Evolutionary conservation across 192 early-diverging fungal genomes (phyloP), one percentile per base, ranked within the genome.

Genomic region (Podila horticola): DNA sequence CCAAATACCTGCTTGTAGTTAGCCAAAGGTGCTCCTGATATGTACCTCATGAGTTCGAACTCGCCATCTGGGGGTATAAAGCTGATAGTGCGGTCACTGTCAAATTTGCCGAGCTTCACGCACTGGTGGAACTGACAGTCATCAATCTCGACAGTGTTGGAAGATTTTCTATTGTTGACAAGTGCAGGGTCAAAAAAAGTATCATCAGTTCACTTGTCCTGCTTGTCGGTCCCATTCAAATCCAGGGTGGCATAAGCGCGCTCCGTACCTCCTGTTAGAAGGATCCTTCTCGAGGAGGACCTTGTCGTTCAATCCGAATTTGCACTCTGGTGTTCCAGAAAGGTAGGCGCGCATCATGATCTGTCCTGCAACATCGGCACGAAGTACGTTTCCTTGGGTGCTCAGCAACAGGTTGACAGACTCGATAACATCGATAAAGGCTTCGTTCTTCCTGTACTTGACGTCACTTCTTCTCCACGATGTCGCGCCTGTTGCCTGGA

Each of bases 101-200:
- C 97, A 77, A 98, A 99, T 67, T 91, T 92, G 38, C 94, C 95
- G 34, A 99, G 84, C 69, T 94, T 92, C 51, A 99, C 98, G 85
- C 98, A 98, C 86, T 99, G 98, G 82, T 99, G 98, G 89, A 99
- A 99, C 76, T 99, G 95, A 71, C 92, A 94, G 74, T 99, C 98
- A 59, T 97, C 98, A 45, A 99, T 94, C 74, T 97, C 97, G 28
- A 99, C 97, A 19, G 90, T 85, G 45, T 91, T 88, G 34, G 88
- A 77, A 15, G 84, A 63, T 62, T 60, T 73, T 60, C 75, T 74
- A 68, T 24, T 4, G 33, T 31, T 34, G 9, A 29, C 20, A 9
- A 24, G 4, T 13, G 69, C 20, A 48, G 11, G 61, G 9, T 61
- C 28, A 48, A 60, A 52, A 62, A 63, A 65, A 12, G 15, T 22